Evolutionary conservation across 208 protist species (phyloP), one percentile per base, ranked within the genome.

Genomic region (Crithidia bombi): DNA sequence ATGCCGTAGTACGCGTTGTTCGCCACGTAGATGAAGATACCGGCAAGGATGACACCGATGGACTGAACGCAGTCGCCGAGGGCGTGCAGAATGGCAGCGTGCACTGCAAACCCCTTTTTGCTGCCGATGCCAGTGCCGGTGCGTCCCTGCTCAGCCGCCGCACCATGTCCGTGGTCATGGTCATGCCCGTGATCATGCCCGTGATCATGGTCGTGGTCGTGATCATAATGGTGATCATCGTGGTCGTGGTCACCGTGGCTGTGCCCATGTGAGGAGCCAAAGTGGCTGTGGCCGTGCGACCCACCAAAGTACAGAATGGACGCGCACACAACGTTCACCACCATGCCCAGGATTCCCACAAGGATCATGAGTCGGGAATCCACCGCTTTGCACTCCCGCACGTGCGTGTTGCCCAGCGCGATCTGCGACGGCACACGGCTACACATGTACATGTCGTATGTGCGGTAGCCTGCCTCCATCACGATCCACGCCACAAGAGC

Each of bases 51-150:
- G 35, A 97, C 93, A 35, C 93, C 93, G 47, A 93, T 33, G 36
- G 82, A 90, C 84, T 96, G 93, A 0, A 96, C 80, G 65, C 88
- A 96, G 66, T 97, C 93, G n/a, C 92, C 92, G 10, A 97, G 71
- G 1, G 90, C 92, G 67, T 97, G 93, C 35, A 97, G 83, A 25
- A 96, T 85, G 15, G 93, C 91, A 0, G 93, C 82, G 46, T 92
- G 79, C 28, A 97, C 82, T 28, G 87, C 84, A 32, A 87, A 86
- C 12, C 81, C 78, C 54, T 71, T 77, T 0, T 38, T 47, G 49
- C 67, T 50, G 67, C 67, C 67, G 43, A 65, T 38, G 7, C 54
- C 57, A 46, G 23, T 65, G 36, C 55, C 46, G 9, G 32, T 65
- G n/a, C 23, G 35, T 15, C 50, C 23, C 30, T 57, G 43, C 43